Evolutionary conservation across 2,329 filamentous ascomycete species (phyloP).

Genomic region (Exophiala alcalophila): DNA sequence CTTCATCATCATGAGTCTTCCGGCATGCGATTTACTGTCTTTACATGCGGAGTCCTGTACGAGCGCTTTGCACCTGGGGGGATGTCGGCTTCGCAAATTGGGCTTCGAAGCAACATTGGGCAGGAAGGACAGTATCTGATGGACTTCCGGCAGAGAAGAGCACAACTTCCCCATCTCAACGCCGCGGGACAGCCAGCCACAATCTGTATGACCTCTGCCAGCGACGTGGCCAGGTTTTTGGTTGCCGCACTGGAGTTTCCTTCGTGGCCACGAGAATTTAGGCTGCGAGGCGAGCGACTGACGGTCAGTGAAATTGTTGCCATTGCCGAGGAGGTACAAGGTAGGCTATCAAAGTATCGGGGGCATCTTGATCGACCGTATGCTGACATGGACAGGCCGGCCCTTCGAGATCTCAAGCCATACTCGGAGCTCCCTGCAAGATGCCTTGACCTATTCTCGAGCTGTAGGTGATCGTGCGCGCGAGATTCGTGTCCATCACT

Average conservation of each 20-base stretch:
- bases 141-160: slow-evolving; percentile 56
- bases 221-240: slow-evolving; percentile 69
- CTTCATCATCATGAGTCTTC: slow-evolving; percentile 54
- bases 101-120: slow-evolving; percentile 52
- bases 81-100: slow-evolving; percentile 59
- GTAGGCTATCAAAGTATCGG: slow-evolving; percentile 33
- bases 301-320: slow-evolving; percentile 60
- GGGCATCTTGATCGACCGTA: slow-evolving; percentile 5
- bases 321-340: slow-evolving; percentile 49
- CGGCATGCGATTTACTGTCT: slow-evolving; percentile 65
- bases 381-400: slow-evolving; percentile 22
- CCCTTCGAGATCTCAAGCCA: slow-evolving; percentile 31
- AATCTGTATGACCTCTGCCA: slow-evolving; percentile 65
- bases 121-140: slow-evolving; percentile 65
- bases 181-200: slow-evolving; percentile 50
- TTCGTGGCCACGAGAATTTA: slow-evolving; percentile 66
- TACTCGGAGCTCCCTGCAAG: slow-evolving; percentile 30
- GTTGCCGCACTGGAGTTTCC: slow-evolving; percentile 62
- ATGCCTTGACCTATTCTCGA: slow-evolving; percentile 31
- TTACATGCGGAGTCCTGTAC: slow-evolving; percentile 73
- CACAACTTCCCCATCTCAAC: slow-evolving; percentile 60
- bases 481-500: slow-evolving; percentile 52
- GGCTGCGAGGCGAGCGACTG: slow-evolving; percentile 65
- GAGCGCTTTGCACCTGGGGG: slow-evolving; percentile 70
- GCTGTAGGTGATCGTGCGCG: slow-evolving; percentile 37